Conservation (phyloP, 1,284 basidiomycete species). For the Ganoderma leucocontextum region DNA sequence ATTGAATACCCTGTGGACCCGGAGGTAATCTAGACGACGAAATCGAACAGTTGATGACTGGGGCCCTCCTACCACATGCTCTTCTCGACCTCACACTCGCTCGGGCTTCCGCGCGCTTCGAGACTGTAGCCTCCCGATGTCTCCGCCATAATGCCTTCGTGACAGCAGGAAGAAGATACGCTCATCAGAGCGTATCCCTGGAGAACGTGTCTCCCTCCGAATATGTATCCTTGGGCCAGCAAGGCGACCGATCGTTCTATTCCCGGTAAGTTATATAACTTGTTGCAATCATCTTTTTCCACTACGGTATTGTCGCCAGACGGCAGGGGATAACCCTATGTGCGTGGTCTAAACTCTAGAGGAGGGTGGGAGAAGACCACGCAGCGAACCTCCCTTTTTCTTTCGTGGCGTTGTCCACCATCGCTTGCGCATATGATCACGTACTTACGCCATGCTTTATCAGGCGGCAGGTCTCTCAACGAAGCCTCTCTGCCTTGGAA, state of each 20-base stretch:
- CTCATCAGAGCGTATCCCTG: constrained; percentile 18
- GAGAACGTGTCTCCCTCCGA: neutral
- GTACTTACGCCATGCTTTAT: neutral
- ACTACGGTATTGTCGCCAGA: no score
- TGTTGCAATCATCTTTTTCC: no score
- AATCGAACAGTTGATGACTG: constrained; percentile 24
- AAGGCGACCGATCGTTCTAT: constrained; percentile 26
- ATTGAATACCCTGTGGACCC: no score
- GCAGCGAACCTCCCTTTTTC: no score
- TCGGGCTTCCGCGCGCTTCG: constrained; percentile 31
- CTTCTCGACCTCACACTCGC: constrained; percentile 35
- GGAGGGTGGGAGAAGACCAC: no score
- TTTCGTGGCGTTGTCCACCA: no score
- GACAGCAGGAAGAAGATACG: constrained; percentile 8
- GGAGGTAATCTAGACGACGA: neutral
- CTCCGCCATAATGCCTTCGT: constrained; percentile 4
- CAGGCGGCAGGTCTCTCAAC: constrained; percentile 20
- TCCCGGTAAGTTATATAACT: constrained; percentile 18
- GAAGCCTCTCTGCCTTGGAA: constrained; percentile 6
- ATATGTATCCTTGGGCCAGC: constrained; percentile 5
- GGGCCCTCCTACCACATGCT: constrained; percentile 30
- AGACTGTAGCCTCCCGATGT: constrained; percentile 14
- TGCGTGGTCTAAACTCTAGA: no score
- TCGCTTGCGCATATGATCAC: neutral
- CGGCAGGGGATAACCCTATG: no score